Percentiles rank a stretch among this genome's conserved stretches.
These are phyloP conservation scores for Tricholoma flavovirens DNA, from an alignment of 768 basidiomycete species.

Conservation along the genomic window DNA sequence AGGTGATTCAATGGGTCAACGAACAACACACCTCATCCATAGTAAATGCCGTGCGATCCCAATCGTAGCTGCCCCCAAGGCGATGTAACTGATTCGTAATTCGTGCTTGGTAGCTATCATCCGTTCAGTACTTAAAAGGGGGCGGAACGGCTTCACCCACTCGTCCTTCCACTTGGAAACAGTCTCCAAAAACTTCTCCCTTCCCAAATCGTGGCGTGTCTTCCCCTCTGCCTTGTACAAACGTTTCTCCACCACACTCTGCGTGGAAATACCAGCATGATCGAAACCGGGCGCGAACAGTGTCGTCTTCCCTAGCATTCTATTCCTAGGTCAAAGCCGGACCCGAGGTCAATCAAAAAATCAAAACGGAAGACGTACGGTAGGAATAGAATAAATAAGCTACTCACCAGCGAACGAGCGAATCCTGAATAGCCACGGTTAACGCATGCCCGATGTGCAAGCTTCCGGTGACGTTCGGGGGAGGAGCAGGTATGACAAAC, in stretches of 20 bases:
- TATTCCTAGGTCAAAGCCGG: slow-evolving; percentile 56
- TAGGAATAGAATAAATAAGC: not conserved
- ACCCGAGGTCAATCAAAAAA: not conserved
- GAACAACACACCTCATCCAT: slow-evolving; percentile 70
- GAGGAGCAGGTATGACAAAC: slow-evolving; percentile 87
- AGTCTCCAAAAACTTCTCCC: slow-evolving; percentile 83
- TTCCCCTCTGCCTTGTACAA: slow-evolving; percentile 76
- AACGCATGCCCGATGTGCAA: slow-evolving; percentile 95
- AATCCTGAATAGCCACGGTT: slow-evolving; percentile 88
- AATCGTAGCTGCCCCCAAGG: slow-evolving; percentile 91
- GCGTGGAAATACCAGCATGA: slow-evolving; percentile 97
- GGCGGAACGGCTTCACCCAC: slow-evolving; percentile 38
- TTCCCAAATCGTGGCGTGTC: slow-evolving; percentile 91
- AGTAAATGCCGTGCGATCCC: slow-evolving; percentile 92
- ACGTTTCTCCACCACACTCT: slow-evolving; percentile 94
- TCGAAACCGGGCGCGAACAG: slow-evolving; percentile 94
- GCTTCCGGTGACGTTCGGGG: slow-evolving; percentile 95
- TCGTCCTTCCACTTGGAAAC: slow-evolving; percentile 98
- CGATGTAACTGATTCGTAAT: slow-evolving; percentile 87
- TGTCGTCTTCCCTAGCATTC: slow-evolving; percentile 90
- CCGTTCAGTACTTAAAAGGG: not conserved
- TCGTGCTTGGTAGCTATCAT: slow-evolving; percentile 76
- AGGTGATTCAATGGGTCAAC: not conserved
- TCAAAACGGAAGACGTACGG: not conserved
- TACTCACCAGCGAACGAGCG: slow-evolving; percentile 78